A percentile compares a stretch with the other conserved stretches of the same genome.
phyloP scores from a whole-genome alignment of 1,284 basidiomycete species.

The Meripilus lineatus region DNA sequence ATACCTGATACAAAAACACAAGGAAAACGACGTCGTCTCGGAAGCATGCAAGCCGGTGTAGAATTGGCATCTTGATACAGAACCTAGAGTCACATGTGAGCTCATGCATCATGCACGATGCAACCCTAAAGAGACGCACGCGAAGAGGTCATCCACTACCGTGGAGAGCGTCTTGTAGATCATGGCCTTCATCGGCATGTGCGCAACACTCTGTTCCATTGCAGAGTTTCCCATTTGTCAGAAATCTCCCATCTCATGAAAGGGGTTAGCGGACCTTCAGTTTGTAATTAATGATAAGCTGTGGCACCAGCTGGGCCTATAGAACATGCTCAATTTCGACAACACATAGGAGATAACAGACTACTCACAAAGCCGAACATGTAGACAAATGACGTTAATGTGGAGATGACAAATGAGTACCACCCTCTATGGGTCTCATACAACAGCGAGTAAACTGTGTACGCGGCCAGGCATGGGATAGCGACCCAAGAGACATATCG shows the following conservation, averaged over 20 bases:
- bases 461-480: constrained; percentile 79
- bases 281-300: constrained; percentile 95
- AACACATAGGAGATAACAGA: constrained; percentile 7
- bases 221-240: too few species aligned
- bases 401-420: constrained; percentile 93
- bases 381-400: constrained; percentile 85
- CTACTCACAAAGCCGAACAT: constrained; percentile 92
- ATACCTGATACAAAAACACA: constrained; percentile 80
- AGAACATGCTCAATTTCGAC: constrained; percentile 13
- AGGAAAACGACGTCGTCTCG: constrained; percentile 90
- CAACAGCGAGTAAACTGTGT: constrained; percentile 87
- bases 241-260: too few species aligned
- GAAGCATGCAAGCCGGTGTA: constrained; percentile 89
- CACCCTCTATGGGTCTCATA: constrained; percentile 89
- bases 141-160: constrained; percentile 91
- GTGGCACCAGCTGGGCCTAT: constrained; percentile 86
- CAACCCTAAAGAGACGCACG: constrained; percentile 43
- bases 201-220: constrained; percentile 72
- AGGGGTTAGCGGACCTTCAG: constrained; percentile 78
- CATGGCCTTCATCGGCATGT: constrained; percentile 97
- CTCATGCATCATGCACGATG: constrained; percentile 5
- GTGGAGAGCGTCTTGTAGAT: constrained; percentile 90
- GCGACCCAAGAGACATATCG: constrained; percentile 87
- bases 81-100: constrained; percentile 42
- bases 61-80: constrained; percentile 93